These are phyloP conservation scores for Camellia granthamiana DNA, from an alignment of 148 eudicot species.

Conservation along the genomic window DNA sequence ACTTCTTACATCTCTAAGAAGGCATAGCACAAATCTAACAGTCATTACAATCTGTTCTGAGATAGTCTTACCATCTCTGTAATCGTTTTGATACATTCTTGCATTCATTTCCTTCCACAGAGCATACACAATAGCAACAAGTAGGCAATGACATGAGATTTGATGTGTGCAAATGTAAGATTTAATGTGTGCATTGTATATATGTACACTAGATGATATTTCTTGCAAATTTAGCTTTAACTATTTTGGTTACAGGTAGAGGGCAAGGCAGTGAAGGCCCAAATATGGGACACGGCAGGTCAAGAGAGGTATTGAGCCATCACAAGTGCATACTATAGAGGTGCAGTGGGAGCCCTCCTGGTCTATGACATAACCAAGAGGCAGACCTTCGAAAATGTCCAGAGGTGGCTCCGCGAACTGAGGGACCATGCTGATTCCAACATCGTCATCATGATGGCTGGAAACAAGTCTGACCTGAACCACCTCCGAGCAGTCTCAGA, in stretches of 20 bases:
- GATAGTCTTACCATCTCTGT: no score
- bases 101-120: no score
- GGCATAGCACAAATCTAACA: no score
- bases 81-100: no score
- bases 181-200: no score
- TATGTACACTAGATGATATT: neutral
- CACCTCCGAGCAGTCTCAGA: slow-evolving; percentile 52
- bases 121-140: no score
- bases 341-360: slow-evolving; percentile 64
- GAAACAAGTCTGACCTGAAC: slow-evolving; percentile 62
- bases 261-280: slow-evolving; percentile 72
- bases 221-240: neutral
- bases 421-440: slow-evolving; percentile 68
- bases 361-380: slow-evolving; percentile 59
- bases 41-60: no score
- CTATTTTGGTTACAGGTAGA: slow-evolving; percentile 45
- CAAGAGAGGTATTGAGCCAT: slow-evolving; percentile 80
- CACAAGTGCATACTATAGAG: slow-evolving; percentile 76
- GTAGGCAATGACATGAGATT: no score
- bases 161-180: no score
- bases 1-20: no score
- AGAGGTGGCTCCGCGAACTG: slow-evolving; percentile 63
- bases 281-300: slow-evolving; percentile 64
- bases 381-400: slow-evolving; percentile 62
- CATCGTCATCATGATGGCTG: slow-evolving; percentile 73